Base-by-base conservation (phyloP, 768 basidiomycete species). In the Amanita exitialis region DNA sequence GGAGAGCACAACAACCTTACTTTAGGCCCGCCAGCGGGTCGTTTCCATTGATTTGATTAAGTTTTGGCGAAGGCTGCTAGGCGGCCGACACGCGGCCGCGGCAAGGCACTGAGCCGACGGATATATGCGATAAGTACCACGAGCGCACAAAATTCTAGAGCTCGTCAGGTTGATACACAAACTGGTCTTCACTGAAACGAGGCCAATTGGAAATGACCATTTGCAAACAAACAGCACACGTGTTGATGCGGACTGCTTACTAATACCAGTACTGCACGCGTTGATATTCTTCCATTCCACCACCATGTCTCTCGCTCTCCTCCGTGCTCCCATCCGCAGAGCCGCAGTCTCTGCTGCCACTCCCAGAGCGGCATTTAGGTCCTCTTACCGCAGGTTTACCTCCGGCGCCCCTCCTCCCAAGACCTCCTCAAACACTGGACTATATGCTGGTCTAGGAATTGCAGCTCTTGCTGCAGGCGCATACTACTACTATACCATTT, bases 391-490 rank as follows among this genome's bases (percentile, higher is more conserved):
- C 59, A 71, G 68, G 37, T 87, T 72, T 66, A 83, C 84, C 16
- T 58, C 20, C 2, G 12, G 5, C 25, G 4, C 68, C 0, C 73
- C 76, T 4, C 63, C 72, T 1, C 63, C 77, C 16, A 79, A 79
- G 58, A 47, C 73, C 10, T 75, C 76, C 56, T 75, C 76, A n/a
- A 82, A 76, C 64, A 73, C 71, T 18, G 70, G 65, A 18, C 72
- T 90, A 46, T 83, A 75, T 61, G 62, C 77, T 36, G 80, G 80
- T 44, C 64, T 86, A 25, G 86, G 79, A 59, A 79, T 75, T 38
- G 77, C 70, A 16, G 72, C 74, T 38, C 73, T 71, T 45, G 82
- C 76, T 49, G 83, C 80, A 39, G 71, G 76, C 9, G 84, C 79
- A 45, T 88, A 79, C 69, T 86, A 81, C 62, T 62, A 75, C 56